phyloP scores from a whole-genome alignment of 805 yeast genomes.

The Candida gorgasii region DNA sequence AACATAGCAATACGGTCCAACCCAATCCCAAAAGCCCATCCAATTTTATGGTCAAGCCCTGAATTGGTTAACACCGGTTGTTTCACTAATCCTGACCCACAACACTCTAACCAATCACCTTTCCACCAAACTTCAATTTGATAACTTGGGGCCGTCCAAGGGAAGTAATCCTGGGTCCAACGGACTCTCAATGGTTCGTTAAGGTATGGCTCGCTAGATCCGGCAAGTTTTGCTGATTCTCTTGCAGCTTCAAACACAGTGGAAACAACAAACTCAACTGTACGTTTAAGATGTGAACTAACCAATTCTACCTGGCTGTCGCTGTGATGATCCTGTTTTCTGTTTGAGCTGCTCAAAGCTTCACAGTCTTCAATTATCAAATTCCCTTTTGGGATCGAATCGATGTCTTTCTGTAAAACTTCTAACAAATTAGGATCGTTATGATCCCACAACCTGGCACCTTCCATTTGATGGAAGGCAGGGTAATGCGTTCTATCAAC shows the following conservation, averaged over 20 bases:
- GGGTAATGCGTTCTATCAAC: constrained; percentile 96
- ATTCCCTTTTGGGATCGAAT: constrained; percentile 62
- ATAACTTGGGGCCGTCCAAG: constrained; percentile 99
- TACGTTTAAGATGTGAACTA: constrained; percentile 77
- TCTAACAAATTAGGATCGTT: constrained; percentile 46
- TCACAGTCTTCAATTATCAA: constrained; percentile 76
- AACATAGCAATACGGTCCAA: constrained; percentile 95
- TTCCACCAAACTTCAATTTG: constrained; percentile 99
- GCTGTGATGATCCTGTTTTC: constrained; percentile 78
- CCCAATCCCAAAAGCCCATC: constrained; percentile 99
- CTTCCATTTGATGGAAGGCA: constrained; percentile 97
- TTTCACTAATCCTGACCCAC: constrained; percentile 92
- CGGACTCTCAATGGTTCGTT: constrained; percentile 80
- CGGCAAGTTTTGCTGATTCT: constrained; percentile 59
- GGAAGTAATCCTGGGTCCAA: constrained; percentile 95
- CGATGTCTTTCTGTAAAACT: constrained; percentile 51
- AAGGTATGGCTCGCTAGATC: constrained; percentile 56
- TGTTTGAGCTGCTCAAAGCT: constrained; percentile 50
- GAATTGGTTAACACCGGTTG: constrained; percentile 75
- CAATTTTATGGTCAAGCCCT: constrained; percentile 65
- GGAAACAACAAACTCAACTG: constrained; percentile 79
- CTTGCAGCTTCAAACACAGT: constrained; percentile 77
- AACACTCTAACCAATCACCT: constrained; percentile 95
- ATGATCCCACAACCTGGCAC: constrained; percentile 83
- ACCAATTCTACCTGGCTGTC: constrained; percentile 68